These are phyloP conservation scores for Bipolaris gigantea DNA, from an alignment of 2,329 filamentous ascomycete species.

Conservation along the genomic window DNA sequence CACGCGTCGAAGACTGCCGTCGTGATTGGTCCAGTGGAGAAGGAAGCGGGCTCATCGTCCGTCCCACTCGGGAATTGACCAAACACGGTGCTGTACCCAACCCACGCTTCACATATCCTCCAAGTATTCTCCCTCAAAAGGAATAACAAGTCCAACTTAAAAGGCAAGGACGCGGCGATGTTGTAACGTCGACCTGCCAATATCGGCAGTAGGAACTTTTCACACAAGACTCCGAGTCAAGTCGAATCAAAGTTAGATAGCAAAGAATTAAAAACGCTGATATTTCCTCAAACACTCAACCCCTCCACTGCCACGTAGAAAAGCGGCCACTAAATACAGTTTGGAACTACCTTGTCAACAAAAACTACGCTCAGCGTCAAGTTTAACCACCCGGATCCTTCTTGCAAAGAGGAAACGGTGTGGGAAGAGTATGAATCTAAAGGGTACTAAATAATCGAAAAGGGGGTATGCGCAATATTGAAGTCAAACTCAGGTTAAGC, in stretches of 20 bases:
- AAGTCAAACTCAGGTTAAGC: slow-evolving; percentile 3
- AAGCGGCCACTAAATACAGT: slow-evolving; percentile 7
- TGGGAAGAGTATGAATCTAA: slow-evolving; percentile 20
- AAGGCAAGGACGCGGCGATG: background rate
- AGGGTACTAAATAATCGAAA: slow-evolving; percentile 22
- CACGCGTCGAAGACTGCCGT: slow-evolving; percentile 19
- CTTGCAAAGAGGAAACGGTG: slow-evolving; percentile 6
- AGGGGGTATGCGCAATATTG: slow-evolving; percentile 32
- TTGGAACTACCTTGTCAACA: slow-evolving; percentile 1
- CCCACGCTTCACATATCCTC: background rate
- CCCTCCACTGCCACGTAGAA: background rate
- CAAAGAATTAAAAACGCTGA: background rate
- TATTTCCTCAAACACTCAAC: slow-evolving; percentile 1
- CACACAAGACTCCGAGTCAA: background rate
- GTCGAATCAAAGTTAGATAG: background rate
- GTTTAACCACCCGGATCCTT: slow-evolving; percentile 3
- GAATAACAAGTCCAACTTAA: background rate
- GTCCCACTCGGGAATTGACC: background rate
- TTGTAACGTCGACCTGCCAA: background rate
- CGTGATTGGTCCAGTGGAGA: slow-evolving; percentile 18
- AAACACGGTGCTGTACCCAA: background rate
- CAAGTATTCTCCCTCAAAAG: background rate
- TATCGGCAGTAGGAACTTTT: background rate
- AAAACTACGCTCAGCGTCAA: slow-evolving; percentile 20
- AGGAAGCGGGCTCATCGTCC: background rate